Percentiles rank a stretch among this genome's conserved stretches.
These are phyloP conservation scores for Aspergillus cristatus DNA, from an alignment of 495 filamentous ascomycete species.

Conservation along the genomic window DNA sequence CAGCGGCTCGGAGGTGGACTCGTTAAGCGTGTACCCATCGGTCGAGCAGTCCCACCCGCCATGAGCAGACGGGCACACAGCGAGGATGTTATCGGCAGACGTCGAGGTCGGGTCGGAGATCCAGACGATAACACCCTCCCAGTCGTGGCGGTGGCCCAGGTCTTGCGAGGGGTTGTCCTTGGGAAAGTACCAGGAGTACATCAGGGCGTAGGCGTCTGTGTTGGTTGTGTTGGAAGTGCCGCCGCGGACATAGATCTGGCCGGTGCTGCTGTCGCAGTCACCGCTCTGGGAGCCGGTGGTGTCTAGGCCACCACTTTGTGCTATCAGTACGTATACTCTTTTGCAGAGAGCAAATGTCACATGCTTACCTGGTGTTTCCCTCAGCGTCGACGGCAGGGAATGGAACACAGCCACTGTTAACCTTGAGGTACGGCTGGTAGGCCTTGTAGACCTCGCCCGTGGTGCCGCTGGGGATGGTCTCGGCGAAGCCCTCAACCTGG, in stretches of 20 bases:
- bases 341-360: background rate
- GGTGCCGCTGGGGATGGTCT: slow-evolving; percentile 36
- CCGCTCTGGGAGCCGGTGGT: slow-evolving; percentile 26
- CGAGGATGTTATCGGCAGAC: slow-evolving; percentile 34
- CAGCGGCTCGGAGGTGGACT: slow-evolving; percentile 20
- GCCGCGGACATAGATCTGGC: slow-evolving; percentile 42
- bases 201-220: slow-evolving; percentile 32
- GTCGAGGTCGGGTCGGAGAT: slow-evolving; percentile 24
- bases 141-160: slow-evolving; percentile 42
- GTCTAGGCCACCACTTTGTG: slow-evolving; percentile 28
- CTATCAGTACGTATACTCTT: background rate
- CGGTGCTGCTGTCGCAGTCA: slow-evolving; percentile 35
- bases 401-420: slow-evolving; percentile 45
- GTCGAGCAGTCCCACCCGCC: slow-evolving; percentile 42
- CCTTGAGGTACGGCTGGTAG: slow-evolving; percentile 42
- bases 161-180: slow-evolving; percentile 35
- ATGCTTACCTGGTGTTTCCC: slow-evolving; percentile 39
- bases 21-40: slow-evolving; percentile 25
- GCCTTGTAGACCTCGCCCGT: slow-evolving; percentile 35
- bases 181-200: slow-evolving; percentile 48
- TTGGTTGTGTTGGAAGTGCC: slow-evolving; percentile 23
- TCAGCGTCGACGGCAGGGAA: slow-evolving; percentile 43
- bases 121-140: slow-evolving; percentile 45
- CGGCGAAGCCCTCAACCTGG: slow-evolving; percentile 35
- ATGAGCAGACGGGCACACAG: slow-evolving; percentile 43